Evolutionary conservation across 2,329 filamentous ascomycete genomes (phyloP).

Genomic region (Penicillium sp.): DNA sequence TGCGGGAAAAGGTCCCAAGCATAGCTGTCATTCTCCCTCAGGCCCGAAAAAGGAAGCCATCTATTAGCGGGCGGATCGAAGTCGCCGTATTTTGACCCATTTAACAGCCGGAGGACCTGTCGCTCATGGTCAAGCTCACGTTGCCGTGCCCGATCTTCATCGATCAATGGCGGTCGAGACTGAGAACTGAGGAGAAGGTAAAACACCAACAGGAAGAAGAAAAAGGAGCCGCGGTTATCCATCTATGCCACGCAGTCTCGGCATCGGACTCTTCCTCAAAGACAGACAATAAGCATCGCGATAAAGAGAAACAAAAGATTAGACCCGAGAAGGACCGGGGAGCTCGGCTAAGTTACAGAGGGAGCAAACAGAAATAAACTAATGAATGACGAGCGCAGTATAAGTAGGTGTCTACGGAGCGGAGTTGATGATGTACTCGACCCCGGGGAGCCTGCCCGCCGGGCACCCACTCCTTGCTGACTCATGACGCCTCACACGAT

Average conservation of each 20-base stretch:
- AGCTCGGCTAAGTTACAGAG: slow-evolving; percentile 8
- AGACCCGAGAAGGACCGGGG: not conserved
- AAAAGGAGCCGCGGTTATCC: slow-evolving; percentile 50
- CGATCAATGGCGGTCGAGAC: slow-evolving; percentile 41
- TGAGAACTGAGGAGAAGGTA: slow-evolving; percentile 56
- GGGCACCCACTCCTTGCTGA: slow-evolving; percentile 23
- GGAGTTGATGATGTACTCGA: slow-evolving; percentile 29
- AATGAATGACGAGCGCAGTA: slow-evolving; percentile 29
- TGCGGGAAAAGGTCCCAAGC: slow-evolving; percentile 71
- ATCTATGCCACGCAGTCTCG: slow-evolving; percentile 36
- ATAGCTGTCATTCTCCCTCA: slow-evolving; percentile 70
- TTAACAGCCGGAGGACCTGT: slow-evolving; percentile 51
- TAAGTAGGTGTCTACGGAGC: slow-evolving; percentile 4
- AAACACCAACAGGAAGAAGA: slow-evolving; percentile 53
- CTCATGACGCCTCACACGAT: slow-evolving; percentile 15
- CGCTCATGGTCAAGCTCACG: slow-evolving; percentile 53
- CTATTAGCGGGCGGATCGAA: slow-evolving; percentile 47
- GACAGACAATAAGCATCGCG: slow-evolving; percentile 29
- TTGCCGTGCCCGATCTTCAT: slow-evolving; percentile 47
- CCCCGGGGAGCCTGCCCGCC: slow-evolving; percentile 16
- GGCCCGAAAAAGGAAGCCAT: slow-evolving; percentile 73
- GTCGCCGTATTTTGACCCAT: slow-evolving; percentile 54
- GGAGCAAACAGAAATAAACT: not conserved
- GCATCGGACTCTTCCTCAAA: slow-evolving; percentile 28
- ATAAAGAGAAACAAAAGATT: slow-evolving; percentile 7